Evolutionary conservation across 306 rosid genomes (phyloP), one percentile per base, ranked within the genome.

Genomic region (Clitoria ternatea): DNA sequence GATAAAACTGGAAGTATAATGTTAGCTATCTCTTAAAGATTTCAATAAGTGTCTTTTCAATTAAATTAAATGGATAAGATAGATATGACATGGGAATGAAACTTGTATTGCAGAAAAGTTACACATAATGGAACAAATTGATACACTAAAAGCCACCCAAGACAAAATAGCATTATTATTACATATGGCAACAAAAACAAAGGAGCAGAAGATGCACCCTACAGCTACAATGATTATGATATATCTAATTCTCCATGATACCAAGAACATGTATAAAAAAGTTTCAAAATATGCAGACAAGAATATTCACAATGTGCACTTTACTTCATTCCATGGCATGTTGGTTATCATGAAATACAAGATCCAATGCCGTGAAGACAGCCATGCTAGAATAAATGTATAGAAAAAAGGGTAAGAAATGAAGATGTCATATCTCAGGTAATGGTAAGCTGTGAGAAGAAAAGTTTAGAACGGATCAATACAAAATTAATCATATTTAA

Each of bases 91-190:
- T 40, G 20, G 36, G 9, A 77, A 68, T 39, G 40, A 6, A 36
- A 19, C 26, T 55, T 17, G 53, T 20, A 66, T 2, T 20, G 54
- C 54, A 11, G 18, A 12, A 20, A 12, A 29, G 48, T 59, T 20
- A 14, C 30, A 64, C 37, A 15, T 5, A 14, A 39, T 59, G 8
- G 20, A 61, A 17, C 36, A 69, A 24, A n/a, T 33, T 67, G 62
- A 71, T 55, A 47, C n/a, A 7, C 54, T 27, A 60, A 53, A 69
- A 23, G 73, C 45, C 62, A 18, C 22, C 33, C 67, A 69, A 32
- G 9, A n/a, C 47, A 42, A n/a, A 69, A 54, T 48, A 37, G 61
- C 35, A 23, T 43, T 66, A 19, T n/a, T n/a, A n/a, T 64, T 53
- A 40, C 22, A 55, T 52, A 50, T 14, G 13, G 60, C 15, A 23